Evolutionary conservation across 225 moss, liverwort and hornwort species (phyloP), one percentile per base, ranked within the genome.

Genomic region (Polytrichum commune): DNA sequence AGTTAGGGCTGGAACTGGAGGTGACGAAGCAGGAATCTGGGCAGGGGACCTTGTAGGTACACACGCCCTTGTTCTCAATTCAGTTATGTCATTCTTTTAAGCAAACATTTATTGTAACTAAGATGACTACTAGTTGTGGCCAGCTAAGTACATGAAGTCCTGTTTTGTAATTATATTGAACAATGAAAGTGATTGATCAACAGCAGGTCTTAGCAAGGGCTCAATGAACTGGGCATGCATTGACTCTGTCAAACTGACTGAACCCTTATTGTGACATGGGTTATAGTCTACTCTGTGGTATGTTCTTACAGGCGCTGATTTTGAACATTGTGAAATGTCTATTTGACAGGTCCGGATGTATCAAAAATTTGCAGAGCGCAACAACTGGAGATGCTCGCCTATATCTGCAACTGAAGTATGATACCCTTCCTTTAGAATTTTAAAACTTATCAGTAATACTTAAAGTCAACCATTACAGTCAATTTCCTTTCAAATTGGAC

Each of bases 11-110:
- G 95, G 98, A 62, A 98, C 98, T 55, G 98, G 98, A 72, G 98
- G 98, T 53, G 98, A 98, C 66, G 98, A 98, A 80, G 98, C 98
- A 58, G 98, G 98, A 81, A 95, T 98, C 66, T 98, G 95, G 98
- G 98, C 98, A 67, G 95, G 98, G 67, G 98, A 98, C 79, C 98
- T 98, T 86, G 98, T 93, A 90, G 84, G 89, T 86, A 85, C 83
- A 74, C 89, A 76, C 72, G 74, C 68, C 86, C 80, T 83, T 84
- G 76, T 70, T 81, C 82, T 80, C 65, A 46, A 53, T 64, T 73
- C 73, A 65, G 16, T 46, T 46, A 53, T 46, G 8, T 33, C 19
- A 19, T 27, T 55, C 16, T 46, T 46, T 16, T 46, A 16, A 46
- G 46, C 13, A 46, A 46, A 13, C 13, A 46, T 16, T 13, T 46